A percentile compares a stretch with the other conserved stretches of the same genome.
These are phyloP conservation scores for Erythrophleum fordii DNA, from an alignment of 306 rosid genomes.

Conservation along the genomic window DNA sequence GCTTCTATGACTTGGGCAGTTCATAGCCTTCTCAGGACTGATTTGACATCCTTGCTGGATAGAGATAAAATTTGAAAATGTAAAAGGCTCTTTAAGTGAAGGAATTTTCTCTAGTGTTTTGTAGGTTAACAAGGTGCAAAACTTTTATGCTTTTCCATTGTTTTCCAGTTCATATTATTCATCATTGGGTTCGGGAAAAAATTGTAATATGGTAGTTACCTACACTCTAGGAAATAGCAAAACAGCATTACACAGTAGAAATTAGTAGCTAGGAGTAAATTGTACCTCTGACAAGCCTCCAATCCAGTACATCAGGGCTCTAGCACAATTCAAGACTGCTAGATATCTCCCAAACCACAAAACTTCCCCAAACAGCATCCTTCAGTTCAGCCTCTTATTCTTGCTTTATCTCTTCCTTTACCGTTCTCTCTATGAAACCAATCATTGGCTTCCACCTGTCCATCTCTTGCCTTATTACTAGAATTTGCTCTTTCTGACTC, in stretches of 20 bases:
- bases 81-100: not conserved
- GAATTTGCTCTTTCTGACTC: not conserved
- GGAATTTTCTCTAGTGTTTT: not conserved
- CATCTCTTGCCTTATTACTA: not conserved
- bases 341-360: no score
- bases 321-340: no score
- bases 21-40: conserved; percentile 21
- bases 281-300: no score
- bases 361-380: no score
- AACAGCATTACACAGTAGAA: no score
- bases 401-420: no score
- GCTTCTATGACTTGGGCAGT: conserved; percentile 12
- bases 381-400: no score
- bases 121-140: not conserved
- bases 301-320: no score
- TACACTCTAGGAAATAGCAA: no score
- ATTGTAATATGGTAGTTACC: no score
- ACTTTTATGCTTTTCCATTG: not conserved
- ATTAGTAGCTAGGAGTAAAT: no score
- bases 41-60: not conserved
- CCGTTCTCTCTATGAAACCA: no score
- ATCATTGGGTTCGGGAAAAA: not conserved
- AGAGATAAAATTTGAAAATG: not conserved
- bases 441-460: not conserved
- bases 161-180: conserved; percentile 3